phyloP scores from a whole-genome alignment of 176 grass and related monocot species.

The Bothriochloa decipiens region DNA sequence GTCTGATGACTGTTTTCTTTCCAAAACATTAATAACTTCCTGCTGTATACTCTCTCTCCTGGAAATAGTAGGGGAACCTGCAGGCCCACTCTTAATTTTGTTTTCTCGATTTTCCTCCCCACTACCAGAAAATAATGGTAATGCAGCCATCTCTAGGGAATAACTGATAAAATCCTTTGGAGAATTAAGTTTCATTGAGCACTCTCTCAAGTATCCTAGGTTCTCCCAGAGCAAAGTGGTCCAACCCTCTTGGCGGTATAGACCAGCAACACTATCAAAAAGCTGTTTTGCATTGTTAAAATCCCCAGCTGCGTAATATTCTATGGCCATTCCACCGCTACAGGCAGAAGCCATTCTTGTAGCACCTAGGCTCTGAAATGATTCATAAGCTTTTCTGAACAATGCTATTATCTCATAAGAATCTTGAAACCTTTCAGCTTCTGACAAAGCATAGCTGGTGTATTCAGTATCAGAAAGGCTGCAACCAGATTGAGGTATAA shows the following conservation, averaged over 20 bases:
- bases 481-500: constrained; percentile 55
- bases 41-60: constrained; percentile 78
- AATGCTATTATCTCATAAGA: constrained; percentile 96
- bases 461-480: constrained; percentile 97
- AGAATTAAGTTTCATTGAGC: constrained; percentile 73
- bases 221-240: constrained; percentile 82
- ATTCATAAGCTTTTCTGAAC: constrained; percentile 97
- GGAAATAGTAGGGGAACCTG: constrained; percentile 66
- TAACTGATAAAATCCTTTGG: constrained; percentile 78
- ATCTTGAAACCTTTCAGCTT: constrained; percentile 98
- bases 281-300: constrained; percentile 80
- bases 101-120: constrained; percentile 47
- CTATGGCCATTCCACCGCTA: constrained; percentile 83
- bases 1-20: constrained; percentile 44
- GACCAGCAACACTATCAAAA: constrained; percentile 71
- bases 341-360: constrained; percentile 75
- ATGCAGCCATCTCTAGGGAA: constrained; percentile 94
- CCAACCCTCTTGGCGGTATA: constrained; percentile 93
- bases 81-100: constrained; percentile 66
- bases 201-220: constrained; percentile 89
- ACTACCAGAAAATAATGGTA: constrained; percentile 69
- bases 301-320: constrained; percentile 78
- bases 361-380: constrained; percentile 70
- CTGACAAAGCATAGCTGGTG: constrained; percentile 77
- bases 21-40: constrained; percentile 57